phyloP scores from a whole-genome alignment of 1,284 basidiomycete species.

The Tylopilus orsonianus region DNA sequence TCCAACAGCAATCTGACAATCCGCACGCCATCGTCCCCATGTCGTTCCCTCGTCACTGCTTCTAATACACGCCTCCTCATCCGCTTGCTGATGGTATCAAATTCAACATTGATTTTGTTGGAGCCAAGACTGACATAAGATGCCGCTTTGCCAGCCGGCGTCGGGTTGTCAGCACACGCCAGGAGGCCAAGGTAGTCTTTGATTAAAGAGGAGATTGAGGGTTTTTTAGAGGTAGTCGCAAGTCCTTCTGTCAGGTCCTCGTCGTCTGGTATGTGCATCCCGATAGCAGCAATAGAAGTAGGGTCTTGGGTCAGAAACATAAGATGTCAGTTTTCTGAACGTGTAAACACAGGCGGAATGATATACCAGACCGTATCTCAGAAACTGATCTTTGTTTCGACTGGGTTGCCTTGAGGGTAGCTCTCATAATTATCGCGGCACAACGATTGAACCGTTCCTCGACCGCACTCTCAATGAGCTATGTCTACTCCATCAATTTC shows the following conservation, averaged over 20 bases:
- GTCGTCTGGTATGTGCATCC: conserved; percentile 60
- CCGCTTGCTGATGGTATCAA: conserved; percentile 71
- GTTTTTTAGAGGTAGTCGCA: conserved; percentile 54
- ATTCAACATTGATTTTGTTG: conserved; percentile 79
- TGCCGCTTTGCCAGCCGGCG: conserved; percentile 59
- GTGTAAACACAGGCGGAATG: conserved; percentile 11
- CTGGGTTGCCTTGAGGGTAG: conserved; percentile 70
- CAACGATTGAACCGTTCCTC: conserved; percentile 77
- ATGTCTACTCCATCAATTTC: conserved; percentile 16
- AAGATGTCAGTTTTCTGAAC: background rate
- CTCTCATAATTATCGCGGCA: conserved; percentile 70
- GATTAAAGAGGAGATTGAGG: conserved; percentile 56
- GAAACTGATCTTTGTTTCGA: conserved; percentile 57
- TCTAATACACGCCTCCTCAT: conserved; percentile 77
- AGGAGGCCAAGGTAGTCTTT: conserved; percentile 80
- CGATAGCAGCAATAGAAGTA: conserved; percentile 59
- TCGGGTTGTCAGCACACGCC: conserved; percentile 78
- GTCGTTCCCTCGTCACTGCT: conserved; percentile 78
- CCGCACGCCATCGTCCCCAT: conserved; percentile 84
- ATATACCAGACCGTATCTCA: conserved; percentile 65
- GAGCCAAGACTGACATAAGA: conserved; percentile 71
- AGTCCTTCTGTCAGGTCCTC: conserved; percentile 59
- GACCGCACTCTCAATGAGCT: conserved; percentile 78
- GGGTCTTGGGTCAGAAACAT: conserved; percentile 45
- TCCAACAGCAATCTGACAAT: conserved; percentile 81